Percentiles rank a stretch among this genome's conserved stretches.
Conservation (phyloP, 768 basidiomycete species). For the Lactarius indigo region DNA sequence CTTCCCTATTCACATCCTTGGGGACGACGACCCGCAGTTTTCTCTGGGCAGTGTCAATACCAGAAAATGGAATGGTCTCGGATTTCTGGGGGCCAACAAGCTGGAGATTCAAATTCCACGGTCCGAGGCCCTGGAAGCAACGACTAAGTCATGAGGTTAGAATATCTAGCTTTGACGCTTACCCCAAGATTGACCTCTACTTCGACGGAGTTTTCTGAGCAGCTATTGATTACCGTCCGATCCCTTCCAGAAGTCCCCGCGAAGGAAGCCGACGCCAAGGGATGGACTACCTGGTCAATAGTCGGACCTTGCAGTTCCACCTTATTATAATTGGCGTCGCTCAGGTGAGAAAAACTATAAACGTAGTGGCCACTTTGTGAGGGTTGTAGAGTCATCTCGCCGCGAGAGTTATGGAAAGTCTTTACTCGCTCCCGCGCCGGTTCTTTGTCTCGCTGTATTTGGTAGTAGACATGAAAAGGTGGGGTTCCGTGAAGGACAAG, state of each 20-base stretch:
- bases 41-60: slow-evolving; percentile 53
- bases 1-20: slow-evolving; percentile 55
- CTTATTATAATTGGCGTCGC: slow-evolving; percentile 80
- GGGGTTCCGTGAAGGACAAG: slow-evolving; percentile 85
- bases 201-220: slow-evolving; percentile 70
- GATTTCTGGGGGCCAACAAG: slow-evolving; percentile 70
- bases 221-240: slow-evolving; percentile 64
- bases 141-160: slow-evolving; percentile 5
- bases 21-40: slow-evolving; percentile 68
- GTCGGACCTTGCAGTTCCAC: slow-evolving; percentile 70
- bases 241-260: slow-evolving; percentile 41
- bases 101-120: slow-evolving; percentile 85
- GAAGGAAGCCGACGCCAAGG: slow-evolving; percentile 78
- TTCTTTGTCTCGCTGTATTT: slow-evolving; percentile 66
- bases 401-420: slow-evolving; percentile 64
- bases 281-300: slow-evolving; percentile 88
- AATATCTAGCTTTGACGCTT: slow-evolving; percentile 27
- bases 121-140: slow-evolving; percentile 68
- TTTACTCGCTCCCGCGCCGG: slow-evolving; percentile 54
- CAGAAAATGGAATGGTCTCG: slow-evolving; percentile 52
- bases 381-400: slow-evolving; percentile 81
- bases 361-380: slow-evolving; percentile 86
- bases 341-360: slow-evolving; percentile 75
- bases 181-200: slow-evolving; percentile 82
- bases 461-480: slow-evolving; percentile 84